phyloP scores from a whole-genome alignment of 2,329 filamentous ascomycete genomes.

The Ophiostoma tasmaniense region DNA sequence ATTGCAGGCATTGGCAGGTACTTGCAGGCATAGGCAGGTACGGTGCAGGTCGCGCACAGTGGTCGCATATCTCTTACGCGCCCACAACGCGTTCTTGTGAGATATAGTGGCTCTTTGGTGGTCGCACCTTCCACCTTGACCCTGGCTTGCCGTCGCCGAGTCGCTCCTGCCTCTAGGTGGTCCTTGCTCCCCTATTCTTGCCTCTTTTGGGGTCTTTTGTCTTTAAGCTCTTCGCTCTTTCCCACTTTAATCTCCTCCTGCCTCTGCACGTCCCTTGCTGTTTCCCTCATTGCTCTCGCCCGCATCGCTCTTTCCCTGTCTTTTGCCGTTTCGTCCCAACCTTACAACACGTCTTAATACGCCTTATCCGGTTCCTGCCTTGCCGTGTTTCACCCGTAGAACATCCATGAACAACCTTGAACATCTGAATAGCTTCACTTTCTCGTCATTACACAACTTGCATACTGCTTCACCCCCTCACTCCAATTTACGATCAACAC shows the following conservation, averaged over 20 bases:
- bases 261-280: constrained; percentile 10
- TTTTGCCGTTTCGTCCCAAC: neutral
- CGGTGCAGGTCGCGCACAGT: neutral
- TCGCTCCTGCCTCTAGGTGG: neutral
- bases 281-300: constrained; percentile 6
- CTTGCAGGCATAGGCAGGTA: neutral
- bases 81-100: neutral
- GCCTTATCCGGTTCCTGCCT: neutral
- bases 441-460: neutral
- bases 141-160: neutral
- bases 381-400: neutral
- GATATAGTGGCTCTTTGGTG: neutral
- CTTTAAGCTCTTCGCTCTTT: constrained; percentile 14
- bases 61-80: neutral
- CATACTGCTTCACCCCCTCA: neutral
- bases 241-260: constrained; percentile 17
- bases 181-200: constrained; percentile 13
- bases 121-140: neutral
- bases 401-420: neutral
- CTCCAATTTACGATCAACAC: neutral
- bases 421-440: neutral
- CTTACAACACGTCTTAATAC: neutral
- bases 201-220: neutral
- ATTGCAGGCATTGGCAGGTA: neutral
- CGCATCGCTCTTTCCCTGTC: neutral